These are phyloP conservation scores for Irpex rosettiformis DNA, from an alignment of 1,284 basidiomycete species.

Conservation along the genomic window DNA sequence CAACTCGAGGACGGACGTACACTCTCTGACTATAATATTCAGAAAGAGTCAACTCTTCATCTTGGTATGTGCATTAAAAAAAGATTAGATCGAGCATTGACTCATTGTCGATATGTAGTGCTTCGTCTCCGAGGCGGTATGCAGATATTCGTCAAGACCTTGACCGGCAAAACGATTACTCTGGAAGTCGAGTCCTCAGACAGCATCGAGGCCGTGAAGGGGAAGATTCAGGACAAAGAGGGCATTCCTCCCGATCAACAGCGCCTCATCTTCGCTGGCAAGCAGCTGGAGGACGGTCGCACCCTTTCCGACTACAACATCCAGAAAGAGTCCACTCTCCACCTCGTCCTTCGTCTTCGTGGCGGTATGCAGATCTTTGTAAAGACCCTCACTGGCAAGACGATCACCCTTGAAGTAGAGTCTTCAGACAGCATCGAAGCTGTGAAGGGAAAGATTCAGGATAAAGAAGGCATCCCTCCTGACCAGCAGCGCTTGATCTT, in stretches of 20 bases:
- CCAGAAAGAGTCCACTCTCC: constrained; percentile 72
- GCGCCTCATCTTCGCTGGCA: constrained; percentile 82
- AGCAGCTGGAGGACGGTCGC: constrained; percentile 83
- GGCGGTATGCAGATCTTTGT: constrained; percentile 79
- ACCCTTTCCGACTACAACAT: constrained; percentile 81
- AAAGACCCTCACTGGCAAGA: constrained; percentile 80
- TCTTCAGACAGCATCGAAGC: constrained; percentile 90
- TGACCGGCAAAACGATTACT: constrained; percentile 96
- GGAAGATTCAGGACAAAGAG: constrained; percentile 83
- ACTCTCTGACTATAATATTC: constrained; percentile 82
- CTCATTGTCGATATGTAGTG: constrained; percentile 41
- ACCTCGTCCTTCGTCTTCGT: constrained; percentile 64
- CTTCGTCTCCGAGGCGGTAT: constrained; percentile 87
- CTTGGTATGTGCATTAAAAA: constrained; percentile 37
- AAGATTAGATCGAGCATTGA: constrained; percentile 27
- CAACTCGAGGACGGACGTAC: constrained; percentile 82
- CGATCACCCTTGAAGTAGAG: constrained; percentile 86
- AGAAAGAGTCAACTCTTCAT: constrained; percentile 81
- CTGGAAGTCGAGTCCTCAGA: constrained; percentile 89
- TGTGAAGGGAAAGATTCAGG: constrained; percentile 83
- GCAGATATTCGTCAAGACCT: constrained; percentile 87
- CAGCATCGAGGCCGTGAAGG: constrained; percentile 87
- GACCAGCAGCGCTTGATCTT: constrained; percentile 85
- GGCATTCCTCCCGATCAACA: constrained; percentile 81
- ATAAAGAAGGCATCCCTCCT: constrained; percentile 83